phyloP scores from a whole-genome alignment of 768 basidiomycete species.

The Pleurotus djamor region DNA sequence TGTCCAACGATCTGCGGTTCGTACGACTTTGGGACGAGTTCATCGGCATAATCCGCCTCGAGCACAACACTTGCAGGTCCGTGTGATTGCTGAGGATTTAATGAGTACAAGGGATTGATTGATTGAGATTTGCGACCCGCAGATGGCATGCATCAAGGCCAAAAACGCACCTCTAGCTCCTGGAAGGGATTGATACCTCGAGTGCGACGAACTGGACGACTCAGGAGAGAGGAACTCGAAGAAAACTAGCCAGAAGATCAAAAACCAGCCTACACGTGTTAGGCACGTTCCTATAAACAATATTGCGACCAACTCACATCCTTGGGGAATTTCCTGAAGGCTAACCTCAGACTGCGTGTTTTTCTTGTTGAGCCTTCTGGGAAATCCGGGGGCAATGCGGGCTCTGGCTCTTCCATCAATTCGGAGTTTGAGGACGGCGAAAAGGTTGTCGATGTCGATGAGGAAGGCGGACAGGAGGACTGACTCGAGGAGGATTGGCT shows the following conservation, averaged over 20 bases:
- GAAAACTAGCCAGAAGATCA: too few species aligned
- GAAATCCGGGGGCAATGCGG: slow-evolving; percentile 3
- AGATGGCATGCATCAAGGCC: too few species aligned
- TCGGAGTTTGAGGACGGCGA: slow-evolving; percentile 1
- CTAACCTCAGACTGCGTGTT: slow-evolving; percentile 21
- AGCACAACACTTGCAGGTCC: slow-evolving; percentile 14
- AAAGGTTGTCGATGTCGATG: neutral
- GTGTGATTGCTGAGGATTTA: slow-evolving; percentile 7
- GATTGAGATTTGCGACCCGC: neutral
- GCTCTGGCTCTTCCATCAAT: slow-evolving; percentile 1
- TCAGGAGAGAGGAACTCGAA: too few species aligned
- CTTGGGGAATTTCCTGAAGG: slow-evolving; percentile 23
- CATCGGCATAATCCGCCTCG: slow-evolving; percentile 30
- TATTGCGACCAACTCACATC: slow-evolving; percentile 23
- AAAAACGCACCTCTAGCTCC: slow-evolving; percentile 29
- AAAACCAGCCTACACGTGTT: slow-evolving; percentile 49
- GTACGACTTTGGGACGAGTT: slow-evolving; percentile 13
- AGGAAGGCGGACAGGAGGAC: neutral
- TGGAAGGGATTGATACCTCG: slow-evolving; percentile 18
- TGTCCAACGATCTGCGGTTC: slow-evolving; percentile 7
- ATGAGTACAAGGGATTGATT: neutral
- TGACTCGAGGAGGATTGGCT: neutral
- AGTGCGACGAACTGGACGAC: slow-evolving; percentile 37
- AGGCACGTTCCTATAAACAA: slow-evolving; percentile 27
- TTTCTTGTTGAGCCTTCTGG: neutral